Conservation (phyloP, 1,139 yeast genomes). For the Candida sojae region DNA sequence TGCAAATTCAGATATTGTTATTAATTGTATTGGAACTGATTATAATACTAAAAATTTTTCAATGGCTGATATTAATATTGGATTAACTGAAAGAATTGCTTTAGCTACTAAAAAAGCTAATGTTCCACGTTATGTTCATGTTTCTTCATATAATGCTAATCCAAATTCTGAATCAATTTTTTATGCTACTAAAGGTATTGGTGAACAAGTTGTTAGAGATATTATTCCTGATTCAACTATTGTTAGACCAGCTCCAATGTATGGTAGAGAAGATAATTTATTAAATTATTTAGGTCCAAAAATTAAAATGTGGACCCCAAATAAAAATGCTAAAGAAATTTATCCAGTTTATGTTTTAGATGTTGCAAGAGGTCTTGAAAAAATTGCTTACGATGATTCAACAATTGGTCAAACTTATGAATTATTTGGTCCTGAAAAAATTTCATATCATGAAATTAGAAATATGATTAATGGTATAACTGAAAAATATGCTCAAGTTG, state of each 20-base stretch:
- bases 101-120: constrained; percentile 71
- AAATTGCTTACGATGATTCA: constrained; percentile 78
- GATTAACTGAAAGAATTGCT: constrained; percentile 75
- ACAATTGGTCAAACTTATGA: constrained; percentile 79
- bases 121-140: constrained; percentile 76
- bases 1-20: constrained; percentile 80
- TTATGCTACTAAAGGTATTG: constrained; percentile 80
- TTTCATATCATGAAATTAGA: constrained; percentile 65
- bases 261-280: constrained; percentile 73
- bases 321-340: constrained; percentile 62
- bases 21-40: constrained; percentile 78
- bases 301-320: constrained; percentile 62
- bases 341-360: constrained; percentile 79
- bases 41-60: constrained; percentile 76
- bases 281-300: constrained; percentile 63
- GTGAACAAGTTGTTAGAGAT: constrained; percentile 71
- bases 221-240: constrained; percentile 76
- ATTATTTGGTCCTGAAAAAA: constrained; percentile 70
- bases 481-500: constrained; percentile 56
- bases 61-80: constrained; percentile 84
- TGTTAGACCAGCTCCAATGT: constrained; percentile 85
- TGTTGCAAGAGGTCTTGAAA: constrained; percentile 78
- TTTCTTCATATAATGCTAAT: constrained; percentile 79
- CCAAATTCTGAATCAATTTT: constrained; percentile 67
- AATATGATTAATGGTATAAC: constrained; percentile 69